phyloP scores from a whole-genome alignment of 2,329 filamentous ascomycete species.

The Alternaria sp. region DNA sequence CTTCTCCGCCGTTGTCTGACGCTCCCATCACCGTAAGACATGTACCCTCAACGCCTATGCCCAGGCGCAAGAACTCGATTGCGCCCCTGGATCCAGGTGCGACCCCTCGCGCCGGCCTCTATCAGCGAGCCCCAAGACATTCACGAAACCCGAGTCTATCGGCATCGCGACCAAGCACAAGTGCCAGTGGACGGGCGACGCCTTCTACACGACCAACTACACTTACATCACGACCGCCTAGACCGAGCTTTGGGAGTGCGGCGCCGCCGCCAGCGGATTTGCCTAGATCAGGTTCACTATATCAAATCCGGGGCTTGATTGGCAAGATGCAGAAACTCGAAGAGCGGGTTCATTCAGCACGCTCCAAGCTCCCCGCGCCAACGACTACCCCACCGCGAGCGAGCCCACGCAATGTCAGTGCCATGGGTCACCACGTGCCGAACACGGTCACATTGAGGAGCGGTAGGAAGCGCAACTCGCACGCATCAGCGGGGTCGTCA shows the following conservation, averaged over 20 bases:
- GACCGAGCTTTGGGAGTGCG: conserved; percentile 56
- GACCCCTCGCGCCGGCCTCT: conserved; percentile 63
- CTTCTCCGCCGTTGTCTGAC: conserved; percentile 93
- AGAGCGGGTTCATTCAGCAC: conserved; percentile 87
- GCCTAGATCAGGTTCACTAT: conserved; percentile 75
- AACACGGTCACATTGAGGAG: conserved; percentile 69
- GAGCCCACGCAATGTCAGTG: conserved; percentile 72
- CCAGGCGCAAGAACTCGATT: conserved; percentile 54
- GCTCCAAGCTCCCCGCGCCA: conserved; percentile 89
- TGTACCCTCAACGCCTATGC: conserved; percentile 52
- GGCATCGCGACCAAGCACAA: conserved; percentile 42
- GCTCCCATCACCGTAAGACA: conserved; percentile 67
- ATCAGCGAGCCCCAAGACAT: conserved; percentile 57
- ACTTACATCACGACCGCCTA: conserved; percentile 46
- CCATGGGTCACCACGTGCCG: conserved; percentile 58
- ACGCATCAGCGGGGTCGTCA: conserved; percentile 56
- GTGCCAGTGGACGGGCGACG: conserved; percentile 52
- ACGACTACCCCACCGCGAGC: conserved; percentile 77
- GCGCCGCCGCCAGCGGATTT: conserved; percentile 59
- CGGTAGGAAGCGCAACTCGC: conserved; percentile 71
- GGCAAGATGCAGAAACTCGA: conserved; percentile 98
- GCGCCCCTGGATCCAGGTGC: conserved; percentile 60
- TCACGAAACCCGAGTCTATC: conserved; percentile 68
- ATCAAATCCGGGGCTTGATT: conserved; percentile 91
- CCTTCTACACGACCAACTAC: conserved; percentile 52